Base-by-base conservation (phyloP, 2,329 filamentous ascomycete genomes). In the Fusarium redolens region DNA sequence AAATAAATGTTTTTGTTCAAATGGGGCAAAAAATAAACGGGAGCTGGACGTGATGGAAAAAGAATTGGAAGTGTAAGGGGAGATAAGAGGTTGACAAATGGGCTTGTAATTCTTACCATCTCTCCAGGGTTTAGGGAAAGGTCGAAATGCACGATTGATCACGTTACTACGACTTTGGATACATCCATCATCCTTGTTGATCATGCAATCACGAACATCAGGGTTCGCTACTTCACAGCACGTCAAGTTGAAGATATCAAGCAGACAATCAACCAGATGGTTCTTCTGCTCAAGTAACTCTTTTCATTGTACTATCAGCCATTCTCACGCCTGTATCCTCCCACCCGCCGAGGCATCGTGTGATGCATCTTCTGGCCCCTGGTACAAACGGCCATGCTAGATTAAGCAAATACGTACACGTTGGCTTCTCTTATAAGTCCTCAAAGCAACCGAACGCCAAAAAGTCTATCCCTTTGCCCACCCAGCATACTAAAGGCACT, bases 61-160 rank as follows among this genome's bases (percentile, higher is more conserved):
- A 51, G 62, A 54, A 54, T 38, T 50, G 22, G 57, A 66, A 62
- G 66, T 68, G 70, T 73, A 61, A 65, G 72, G 70, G 68, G 72
- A 64, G 65, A 52, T 67, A 47, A 65, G 70, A 71, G 59, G 69
- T 69, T 68, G 74, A 72, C 68, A 70, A 77, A 66, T 65, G 64
- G 69, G 68, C 64, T 77, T 78, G 75, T 79, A 79, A 78, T 78
- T 71, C 75, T 78, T 78, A 74, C 78, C 73, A 74, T 78, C 77
- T 77, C 78, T 78, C 75, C 73, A 71, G 69, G 72, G 68, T 73
- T 75, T 73, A 75, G 69, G 73, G 69, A 75, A 76, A 72, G 73
- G 60, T 72, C 61, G 68, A 76, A 71, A 77, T 74, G 72, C 73
- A 77, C 73, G 72, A 69, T 72, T 73, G 58, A 75, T 77, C 58